A percentile compares a stretch with the other conserved stretches of the same genome.
Conservation (phyloP, 1,284 basidiomycete genomes). For the Ustilago crameri region DNA sequence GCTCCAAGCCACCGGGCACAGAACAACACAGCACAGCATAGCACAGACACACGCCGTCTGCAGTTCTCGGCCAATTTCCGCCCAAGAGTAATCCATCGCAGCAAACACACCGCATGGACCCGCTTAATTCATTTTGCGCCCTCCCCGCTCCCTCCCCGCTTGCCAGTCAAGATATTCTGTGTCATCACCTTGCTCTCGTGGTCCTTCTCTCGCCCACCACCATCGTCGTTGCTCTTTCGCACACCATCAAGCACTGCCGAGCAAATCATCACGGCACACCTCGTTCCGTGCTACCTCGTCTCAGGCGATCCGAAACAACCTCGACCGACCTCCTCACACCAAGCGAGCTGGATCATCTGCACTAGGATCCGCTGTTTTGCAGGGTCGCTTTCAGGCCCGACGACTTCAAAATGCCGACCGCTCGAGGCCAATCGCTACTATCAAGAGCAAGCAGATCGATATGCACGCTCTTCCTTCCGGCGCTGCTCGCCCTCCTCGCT, state of each 20-base stretch:
- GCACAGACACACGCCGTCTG: not conserved
- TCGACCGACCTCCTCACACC: too few species aligned
- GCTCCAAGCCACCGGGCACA: too few species aligned
- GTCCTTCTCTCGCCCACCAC: too few species aligned
- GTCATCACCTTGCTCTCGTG: too few species aligned
- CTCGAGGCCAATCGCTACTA: not conserved
- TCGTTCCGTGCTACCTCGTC: too few species aligned
- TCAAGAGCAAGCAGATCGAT: slow-evolving; percentile 7
- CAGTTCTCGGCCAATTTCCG: not conserved
- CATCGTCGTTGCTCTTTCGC: too few species aligned
- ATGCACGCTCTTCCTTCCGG: slow-evolving; percentile 4
- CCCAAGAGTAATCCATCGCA: not conserved
- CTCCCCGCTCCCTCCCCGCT: not conserved
- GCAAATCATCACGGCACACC: too few species aligned
- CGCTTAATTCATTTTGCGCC: not conserved
- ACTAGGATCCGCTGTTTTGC: not conserved
- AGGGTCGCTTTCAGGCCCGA: not conserved
- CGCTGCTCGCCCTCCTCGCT: slow-evolving; percentile 7
- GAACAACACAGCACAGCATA: slow-evolving; percentile 1
- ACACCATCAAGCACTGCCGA: too few species aligned
- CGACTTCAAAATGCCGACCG: not conserved
- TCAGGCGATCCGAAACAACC: too few species aligned
- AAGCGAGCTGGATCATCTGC: too few species aligned
- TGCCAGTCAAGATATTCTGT: too few species aligned
- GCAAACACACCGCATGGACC: slow-evolving; percentile 2